Base-by-base conservation (phyloP, 2,329 filamentous ascomycete species). In the Aspergillus fructus region DNA sequence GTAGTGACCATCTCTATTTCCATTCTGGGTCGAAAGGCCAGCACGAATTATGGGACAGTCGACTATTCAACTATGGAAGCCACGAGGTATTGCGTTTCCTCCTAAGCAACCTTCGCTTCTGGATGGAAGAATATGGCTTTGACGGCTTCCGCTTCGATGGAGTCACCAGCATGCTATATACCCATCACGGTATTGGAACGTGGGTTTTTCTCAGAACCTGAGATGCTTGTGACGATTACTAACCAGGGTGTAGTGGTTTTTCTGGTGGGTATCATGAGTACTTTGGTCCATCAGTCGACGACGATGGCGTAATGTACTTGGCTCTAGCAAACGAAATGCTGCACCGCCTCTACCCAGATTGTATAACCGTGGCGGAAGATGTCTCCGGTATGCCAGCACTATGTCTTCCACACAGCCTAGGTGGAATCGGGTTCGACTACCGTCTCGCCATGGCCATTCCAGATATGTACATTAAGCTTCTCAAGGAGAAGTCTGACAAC, bases 381-480 rank as follows among this genome's bases (percentile, higher is more conserved):
- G 94, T 99, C 9, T 97, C 93, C 7, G 94, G 94, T 17, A 99
- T 99, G 94, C 94, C 94, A 15, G 93, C 92, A n/a, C 81, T 99
- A 48, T 97, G 94, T 74, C 76, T 99, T 39, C 87, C 90, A 6
- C 80, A 97, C 40, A 88, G 89, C 1, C 81, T 97, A 2, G 94
- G 94, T 17, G 94, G 94, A 61, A 86, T 97, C 65, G 94, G 94
- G 24, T 99, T 99, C 72, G 94, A 99, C 77, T 99, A 99, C 76
- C 87, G 94, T 64, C 85, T 99, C 33, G 93, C 93, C 55, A 99
- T 99, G 94, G 94, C 94, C 4, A 87, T 99, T 61, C 94, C 94
- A 4, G 94, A 99, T 74, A 90, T 99, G 86, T 99, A 96, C 86
- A 99, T 99, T 82, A 99, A 99, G 79, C 91, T 96, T 71, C 76